These are phyloP conservation scores for Macaranga tanarius DNA, from an alignment of 441 rosid genomes.

Conservation along the genomic window DNA sequence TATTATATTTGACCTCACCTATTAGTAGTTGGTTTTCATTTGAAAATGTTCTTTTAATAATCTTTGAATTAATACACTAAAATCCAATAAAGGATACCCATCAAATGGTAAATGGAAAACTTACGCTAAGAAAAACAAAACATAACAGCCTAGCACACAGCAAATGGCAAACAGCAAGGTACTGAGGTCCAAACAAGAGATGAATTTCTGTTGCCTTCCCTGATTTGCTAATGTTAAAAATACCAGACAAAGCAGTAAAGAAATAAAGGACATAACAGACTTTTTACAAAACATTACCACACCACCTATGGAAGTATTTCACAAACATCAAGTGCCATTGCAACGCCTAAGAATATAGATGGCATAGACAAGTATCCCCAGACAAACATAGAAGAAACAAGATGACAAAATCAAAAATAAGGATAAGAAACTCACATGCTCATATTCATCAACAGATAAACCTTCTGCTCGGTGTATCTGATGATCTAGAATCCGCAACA, in stretches of 20 bases:
- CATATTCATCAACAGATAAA: constrained; percentile 63
- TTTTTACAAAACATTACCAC: background rate
- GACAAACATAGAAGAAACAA: background rate
- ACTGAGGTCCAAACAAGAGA: background rate
- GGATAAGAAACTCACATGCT: constrained; percentile 58
- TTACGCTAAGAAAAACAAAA: background rate
- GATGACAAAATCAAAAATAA: background rate
- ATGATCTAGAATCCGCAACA: constrained; percentile 77
- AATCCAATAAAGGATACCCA: background rate
- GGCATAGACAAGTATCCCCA: background rate
- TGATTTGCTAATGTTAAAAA: background rate
- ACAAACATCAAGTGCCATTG: constrained; percentile 1
- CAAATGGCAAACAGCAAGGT: background rate
- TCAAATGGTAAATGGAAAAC: background rate
- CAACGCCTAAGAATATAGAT: background rate
- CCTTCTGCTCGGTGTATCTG: constrained; percentile 99
- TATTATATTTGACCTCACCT: constrained; percentile 3
- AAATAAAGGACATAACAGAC: background rate
- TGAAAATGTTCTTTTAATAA: background rate
- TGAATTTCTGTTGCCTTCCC: background rate
- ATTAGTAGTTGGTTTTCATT: constrained; percentile 3
- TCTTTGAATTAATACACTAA: background rate
- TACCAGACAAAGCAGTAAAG: constrained; percentile 1
- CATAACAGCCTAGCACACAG: background rate
- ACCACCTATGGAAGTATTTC: background rate